Percentiles rank a stretch among this genome's conserved stretches.
These are phyloP conservation scores for Rosa persica DNA, from an alignment of 306 rosid species.

Conservation along the genomic window DNA sequence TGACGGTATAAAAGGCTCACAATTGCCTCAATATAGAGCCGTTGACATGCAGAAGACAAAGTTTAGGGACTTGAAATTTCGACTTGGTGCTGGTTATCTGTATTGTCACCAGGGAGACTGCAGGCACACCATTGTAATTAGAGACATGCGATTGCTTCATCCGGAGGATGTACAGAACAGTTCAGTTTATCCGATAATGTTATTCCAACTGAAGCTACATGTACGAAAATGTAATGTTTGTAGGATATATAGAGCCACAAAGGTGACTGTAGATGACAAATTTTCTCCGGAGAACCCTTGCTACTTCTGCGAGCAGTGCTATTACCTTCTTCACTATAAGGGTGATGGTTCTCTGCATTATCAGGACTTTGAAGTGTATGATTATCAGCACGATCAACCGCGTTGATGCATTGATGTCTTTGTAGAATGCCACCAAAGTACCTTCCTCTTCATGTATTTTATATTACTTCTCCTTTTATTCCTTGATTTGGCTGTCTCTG, in stretches of 20 bases:
- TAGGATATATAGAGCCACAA: slow-evolving; percentile 73
- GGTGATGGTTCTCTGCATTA: slow-evolving; percentile 53
- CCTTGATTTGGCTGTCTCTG: neutral
- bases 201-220: slow-evolving; percentile 61
- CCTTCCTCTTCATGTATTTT: neutral
- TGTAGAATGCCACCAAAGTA: neutral
- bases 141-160: slow-evolving; percentile 89
- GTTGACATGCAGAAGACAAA: slow-evolving; percentile 58
- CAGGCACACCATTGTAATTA: slow-evolving; percentile 67
- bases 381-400: slow-evolving; percentile 57
- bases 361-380: slow-evolving; percentile 50
- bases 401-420: neutral
- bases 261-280: slow-evolving; percentile 70
- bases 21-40: slow-evolving; percentile 55
- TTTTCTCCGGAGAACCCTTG: slow-evolving; percentile 71
- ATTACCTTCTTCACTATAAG: slow-evolving; percentile 63
- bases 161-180: slow-evolving; percentile 59
- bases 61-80: slow-evolving; percentile 65
- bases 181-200: slow-evolving; percentile 61
- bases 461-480: neutral
- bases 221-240: slow-evolving; percentile 66
- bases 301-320: slow-evolving; percentile 73
- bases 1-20: slow-evolving; percentile 48
- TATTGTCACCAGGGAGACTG: slow-evolving; percentile 95
- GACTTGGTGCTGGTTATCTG: slow-evolving; percentile 79